phyloP scores from a whole-genome alignment of 805 yeast species.

The Isabelozyma rhagii region DNA sequence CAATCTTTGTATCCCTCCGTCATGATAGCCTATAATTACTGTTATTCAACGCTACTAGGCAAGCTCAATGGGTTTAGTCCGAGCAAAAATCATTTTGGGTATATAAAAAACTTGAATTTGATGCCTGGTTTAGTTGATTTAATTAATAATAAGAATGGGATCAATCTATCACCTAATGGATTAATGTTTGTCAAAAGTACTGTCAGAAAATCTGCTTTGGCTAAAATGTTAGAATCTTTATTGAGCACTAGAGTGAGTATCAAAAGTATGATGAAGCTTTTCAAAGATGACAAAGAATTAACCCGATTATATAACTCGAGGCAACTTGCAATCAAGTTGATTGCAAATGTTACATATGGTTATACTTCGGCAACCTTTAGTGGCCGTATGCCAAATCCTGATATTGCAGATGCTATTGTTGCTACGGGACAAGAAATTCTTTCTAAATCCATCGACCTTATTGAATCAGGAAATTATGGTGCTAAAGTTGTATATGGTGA shows the following conservation, averaged over 20 bases:
- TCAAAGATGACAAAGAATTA: conserved; percentile 42
- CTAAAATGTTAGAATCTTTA: conserved; percentile 82
- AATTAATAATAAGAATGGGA: conserved; percentile 44
- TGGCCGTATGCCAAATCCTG: conserved; percentile 97
- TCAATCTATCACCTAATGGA: conserved; percentile 85
- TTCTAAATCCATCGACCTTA: conserved; percentile 62
- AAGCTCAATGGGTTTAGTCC: conserved; percentile 52
- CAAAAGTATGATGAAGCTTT: conserved; percentile 66
- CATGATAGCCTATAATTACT: conserved; percentile 86
- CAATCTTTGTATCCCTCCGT: conserved; percentile 93
- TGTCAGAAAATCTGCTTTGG: conserved; percentile 68
- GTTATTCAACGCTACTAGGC: conserved; percentile 73
- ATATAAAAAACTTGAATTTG: conserved; percentile 40
- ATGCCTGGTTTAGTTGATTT: conserved; percentile 56
- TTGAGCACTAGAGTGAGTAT: conserved; percentile 77
- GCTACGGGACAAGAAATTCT: conserved; percentile 86
- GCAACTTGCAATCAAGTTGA: conserved; percentile 82
- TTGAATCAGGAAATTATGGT: conserved; percentile 67
- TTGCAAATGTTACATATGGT: conserved; percentile 96
- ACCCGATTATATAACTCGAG: conserved; percentile 63
- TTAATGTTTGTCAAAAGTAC: conserved; percentile 65
- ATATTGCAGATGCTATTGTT: conserved; percentile 92
- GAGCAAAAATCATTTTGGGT: conserved; percentile 51
- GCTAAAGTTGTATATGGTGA: conserved; percentile 97
- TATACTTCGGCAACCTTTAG: conserved; percentile 92